Percentiles rank a stretch among this genome's conserved stretches.
These are phyloP conservation scores for Thelonectria olida DNA, from an alignment of 2,329 filamentous ascomycete genomes.

Conservation along the genomic window DNA sequence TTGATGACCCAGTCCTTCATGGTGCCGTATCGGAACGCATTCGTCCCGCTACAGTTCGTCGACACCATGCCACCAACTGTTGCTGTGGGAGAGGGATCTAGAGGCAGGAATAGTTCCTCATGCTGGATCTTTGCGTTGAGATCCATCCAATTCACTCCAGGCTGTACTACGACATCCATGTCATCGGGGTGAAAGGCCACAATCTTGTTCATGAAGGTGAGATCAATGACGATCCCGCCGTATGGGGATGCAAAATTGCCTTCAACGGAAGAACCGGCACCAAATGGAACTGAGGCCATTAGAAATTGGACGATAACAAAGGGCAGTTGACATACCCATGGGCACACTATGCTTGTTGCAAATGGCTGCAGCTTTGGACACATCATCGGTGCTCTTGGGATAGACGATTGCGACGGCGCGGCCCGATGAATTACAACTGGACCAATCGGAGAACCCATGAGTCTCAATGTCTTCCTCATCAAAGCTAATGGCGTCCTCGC, in stretches of 20 bases:
- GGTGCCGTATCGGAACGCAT: constrained; percentile 85
- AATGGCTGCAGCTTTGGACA: constrained; percentile 79
- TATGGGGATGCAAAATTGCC: constrained; percentile 79
- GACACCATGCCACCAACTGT: constrained; percentile 86
- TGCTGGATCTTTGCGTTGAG: constrained; percentile 76
- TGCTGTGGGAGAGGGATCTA: constrained; percentile 84
- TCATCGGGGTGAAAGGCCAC: constrained; percentile 74
- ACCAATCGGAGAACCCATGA: constrained; percentile 18
- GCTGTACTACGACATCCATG: constrained; percentile 74
- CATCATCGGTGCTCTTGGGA: constrained; percentile 77
- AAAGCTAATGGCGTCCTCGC: constrained; percentile 8
- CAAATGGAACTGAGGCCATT: constrained; percentile 52
- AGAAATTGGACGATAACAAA: not conserved
- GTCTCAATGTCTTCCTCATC: constrained; percentile 15
- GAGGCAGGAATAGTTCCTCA: constrained; percentile 82
- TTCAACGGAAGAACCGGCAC: constrained; percentile 77
- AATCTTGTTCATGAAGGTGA: constrained; percentile 78
- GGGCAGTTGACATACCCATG: constrained; percentile 14
- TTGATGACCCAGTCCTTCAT: constrained; percentile 90
- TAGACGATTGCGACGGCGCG: constrained; percentile 61
- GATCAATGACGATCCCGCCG: constrained; percentile 81
- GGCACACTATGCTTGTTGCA: constrained; percentile 16
- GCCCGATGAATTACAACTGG: constrained; percentile 8
- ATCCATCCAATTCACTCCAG: constrained; percentile 80
- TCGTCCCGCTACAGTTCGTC: constrained; percentile 75